Base-by-base conservation (phyloP, 164 flowering plant genomes). In the Macadamia tetraphylla region DNA sequence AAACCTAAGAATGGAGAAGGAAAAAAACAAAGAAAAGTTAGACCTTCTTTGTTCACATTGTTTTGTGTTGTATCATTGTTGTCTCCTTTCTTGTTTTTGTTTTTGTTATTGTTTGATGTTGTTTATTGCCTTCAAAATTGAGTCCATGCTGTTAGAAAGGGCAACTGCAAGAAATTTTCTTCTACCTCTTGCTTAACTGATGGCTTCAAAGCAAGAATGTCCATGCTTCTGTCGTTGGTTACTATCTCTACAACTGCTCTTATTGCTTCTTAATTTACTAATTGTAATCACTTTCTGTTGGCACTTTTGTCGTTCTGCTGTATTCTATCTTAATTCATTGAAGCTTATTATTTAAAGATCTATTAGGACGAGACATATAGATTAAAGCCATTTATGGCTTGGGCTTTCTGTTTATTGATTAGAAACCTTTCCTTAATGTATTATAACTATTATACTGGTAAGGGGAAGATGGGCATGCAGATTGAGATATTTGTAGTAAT, bases 61-160 rank as follows among this genome's bases (percentile, higher is more conserved):
- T 46, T 58, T 30, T 30, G 15, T 58, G 35, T 58, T 58, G 14
- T 58, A 58, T 29, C 30, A 58, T 29, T 29, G 40, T 9, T 58
- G 35, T 35, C 29, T 35, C 3, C 40, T 1, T 46, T 46, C 7
- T 46, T 35, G 40, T 2, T 35, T 35, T 58, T 58, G 31, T 58
- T 29, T 58, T 6, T 18, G 4, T 29, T 58, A 58, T 58, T 15
- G 13, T 55, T 31, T 66, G 48, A 9, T 53, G 60, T 40, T 66
- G 46, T 66, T 51, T 66, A 10, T 56, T 56, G 10, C 48, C 48
- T 58, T 18, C 13, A 30, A 29, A 58, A 58, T 58, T 58, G 62
- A 58, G 9, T 58, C 40, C 62, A 35, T 57, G 29, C 29, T 57
- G 29, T 57, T 57, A 9, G 59, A 58, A 58, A 29, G 10, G 35